These are phyloP conservation scores for Xylaria acuta DNA, from an alignment of 495 filamentous ascomycete species.

Conservation along the genomic window DNA sequence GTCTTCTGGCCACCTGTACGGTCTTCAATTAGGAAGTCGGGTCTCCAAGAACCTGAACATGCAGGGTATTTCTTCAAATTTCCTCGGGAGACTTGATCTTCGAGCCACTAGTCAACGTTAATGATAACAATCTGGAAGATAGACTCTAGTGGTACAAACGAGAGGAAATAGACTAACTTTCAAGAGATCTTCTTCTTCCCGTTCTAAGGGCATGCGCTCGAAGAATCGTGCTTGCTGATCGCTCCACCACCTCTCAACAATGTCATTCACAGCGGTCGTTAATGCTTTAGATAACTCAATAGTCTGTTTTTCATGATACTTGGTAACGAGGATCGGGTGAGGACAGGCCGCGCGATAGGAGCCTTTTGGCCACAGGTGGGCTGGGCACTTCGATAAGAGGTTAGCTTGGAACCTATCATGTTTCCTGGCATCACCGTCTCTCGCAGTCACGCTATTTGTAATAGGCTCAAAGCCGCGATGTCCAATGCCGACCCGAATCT, in stretches of 20 bases:
- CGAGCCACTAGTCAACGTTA: too few species aligned
- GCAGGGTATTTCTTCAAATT: neutral
- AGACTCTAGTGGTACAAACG: neutral
- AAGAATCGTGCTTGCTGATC: conserved; percentile 44
- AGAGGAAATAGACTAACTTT: conserved; percentile 26
- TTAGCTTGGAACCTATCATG: neutral
- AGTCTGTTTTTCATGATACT: conserved; percentile 22
- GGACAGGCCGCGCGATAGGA: conserved; percentile 4
- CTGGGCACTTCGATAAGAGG: conserved; percentile 2
- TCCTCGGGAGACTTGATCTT: conserved; percentile 1
- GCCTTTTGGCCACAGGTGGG: neutral
- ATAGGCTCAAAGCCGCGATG: neutral
- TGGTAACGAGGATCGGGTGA: neutral
- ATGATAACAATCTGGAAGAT: too few species aligned
- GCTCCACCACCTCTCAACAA: conserved; percentile 52
- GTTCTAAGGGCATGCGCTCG: conserved; percentile 48
- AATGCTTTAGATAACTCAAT: conserved; percentile 39
- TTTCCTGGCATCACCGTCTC: neutral
- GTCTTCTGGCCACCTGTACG: neutral
- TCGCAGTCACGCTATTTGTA: neutral
- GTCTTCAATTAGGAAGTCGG: conserved; percentile 51
- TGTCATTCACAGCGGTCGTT: conserved; percentile 44
- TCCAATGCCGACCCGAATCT: neutral
- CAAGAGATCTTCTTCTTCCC: conserved; percentile 45
- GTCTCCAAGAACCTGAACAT: conserved; percentile 48